Conservation (phyloP, 139 green algal species). For the Tetradesmus obliquus region DNA sequence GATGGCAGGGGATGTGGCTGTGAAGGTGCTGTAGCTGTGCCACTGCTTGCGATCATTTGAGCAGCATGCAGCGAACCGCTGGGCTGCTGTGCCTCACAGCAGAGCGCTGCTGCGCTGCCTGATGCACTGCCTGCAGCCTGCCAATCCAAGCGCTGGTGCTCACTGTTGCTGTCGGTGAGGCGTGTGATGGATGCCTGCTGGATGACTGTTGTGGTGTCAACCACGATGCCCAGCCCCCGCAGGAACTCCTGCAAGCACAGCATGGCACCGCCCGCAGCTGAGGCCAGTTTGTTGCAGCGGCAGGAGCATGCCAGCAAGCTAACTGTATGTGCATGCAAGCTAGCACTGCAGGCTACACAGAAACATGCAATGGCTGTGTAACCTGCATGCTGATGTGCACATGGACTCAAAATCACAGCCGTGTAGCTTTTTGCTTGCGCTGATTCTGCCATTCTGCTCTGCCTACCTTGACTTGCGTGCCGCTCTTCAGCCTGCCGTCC, state of each 20-base stretch:
- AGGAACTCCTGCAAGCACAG: slow-evolving; percentile 55
- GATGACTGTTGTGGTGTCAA: slow-evolving; percentile 51
- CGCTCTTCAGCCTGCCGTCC: slow-evolving; percentile 41
- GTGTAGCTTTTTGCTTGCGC: neutral
- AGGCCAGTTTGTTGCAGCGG: neutral
- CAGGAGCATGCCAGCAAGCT: no score
- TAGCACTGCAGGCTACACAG: no score
- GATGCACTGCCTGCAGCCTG: no score
- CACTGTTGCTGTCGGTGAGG: slow-evolving; percentile 60
- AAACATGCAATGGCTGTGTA: no score
- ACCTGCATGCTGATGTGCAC: neutral
- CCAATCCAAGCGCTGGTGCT: neutral
- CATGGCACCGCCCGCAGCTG: no score
- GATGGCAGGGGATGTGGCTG: no score
- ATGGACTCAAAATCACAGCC: neutral
- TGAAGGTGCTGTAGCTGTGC: no score
- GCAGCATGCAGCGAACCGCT: no score
- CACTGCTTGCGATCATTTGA: no score
- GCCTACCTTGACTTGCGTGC: slow-evolving; percentile 51
- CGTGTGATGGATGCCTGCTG: slow-evolving; percentile 60
- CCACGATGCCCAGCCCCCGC: slow-evolving; percentile 43
- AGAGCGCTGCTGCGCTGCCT: no score
- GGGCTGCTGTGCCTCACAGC: no score
- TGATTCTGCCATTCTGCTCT: neutral
- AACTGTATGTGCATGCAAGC: no score